These are phyloP conservation scores for Adansonia digitata DNA, from an alignment of 345 rosid genomes.

Conservation along the genomic window DNA sequence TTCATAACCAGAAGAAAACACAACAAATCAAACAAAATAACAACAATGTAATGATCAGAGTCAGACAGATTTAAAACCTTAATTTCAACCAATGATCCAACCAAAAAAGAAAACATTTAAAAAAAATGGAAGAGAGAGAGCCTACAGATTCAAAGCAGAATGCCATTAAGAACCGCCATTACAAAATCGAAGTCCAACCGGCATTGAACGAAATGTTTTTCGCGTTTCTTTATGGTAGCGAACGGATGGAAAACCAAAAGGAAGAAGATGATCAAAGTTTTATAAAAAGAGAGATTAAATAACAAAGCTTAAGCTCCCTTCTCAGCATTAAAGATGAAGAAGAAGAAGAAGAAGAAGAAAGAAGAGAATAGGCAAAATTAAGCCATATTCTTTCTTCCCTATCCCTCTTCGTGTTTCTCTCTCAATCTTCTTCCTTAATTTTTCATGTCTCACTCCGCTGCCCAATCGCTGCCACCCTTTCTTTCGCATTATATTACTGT, in stretches of 20 bases:
- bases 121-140: not conserved
- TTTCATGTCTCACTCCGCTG: constrained; percentile 1
- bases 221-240: not conserved
- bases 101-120: not conserved
- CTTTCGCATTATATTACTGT: not conserved
- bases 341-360: not conserved
- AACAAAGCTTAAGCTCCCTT: not conserved
- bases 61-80: not conserved
- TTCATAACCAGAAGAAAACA: not conserved
- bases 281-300: not conserved
- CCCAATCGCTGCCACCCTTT: not conserved
- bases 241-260: not conserved
- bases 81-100: not conserved
- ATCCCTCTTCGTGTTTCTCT: not conserved
- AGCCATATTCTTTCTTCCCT: not conserved
- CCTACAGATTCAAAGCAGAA: constrained; percentile 32
- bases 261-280: not conserved
- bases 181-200: not conserved
- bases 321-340: not conserved
- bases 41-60: not conserved
- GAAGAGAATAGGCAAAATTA: not conserved
- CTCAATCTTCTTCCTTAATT: not conserved
- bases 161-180: constrained; percentile 17
- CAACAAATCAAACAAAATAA: not conserved
- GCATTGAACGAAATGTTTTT: not conserved